These are phyloP conservation scores for Globisporangium takayamanum DNA, from an alignment of 352 stramenopile species.

Conservation along the genomic window DNA sequence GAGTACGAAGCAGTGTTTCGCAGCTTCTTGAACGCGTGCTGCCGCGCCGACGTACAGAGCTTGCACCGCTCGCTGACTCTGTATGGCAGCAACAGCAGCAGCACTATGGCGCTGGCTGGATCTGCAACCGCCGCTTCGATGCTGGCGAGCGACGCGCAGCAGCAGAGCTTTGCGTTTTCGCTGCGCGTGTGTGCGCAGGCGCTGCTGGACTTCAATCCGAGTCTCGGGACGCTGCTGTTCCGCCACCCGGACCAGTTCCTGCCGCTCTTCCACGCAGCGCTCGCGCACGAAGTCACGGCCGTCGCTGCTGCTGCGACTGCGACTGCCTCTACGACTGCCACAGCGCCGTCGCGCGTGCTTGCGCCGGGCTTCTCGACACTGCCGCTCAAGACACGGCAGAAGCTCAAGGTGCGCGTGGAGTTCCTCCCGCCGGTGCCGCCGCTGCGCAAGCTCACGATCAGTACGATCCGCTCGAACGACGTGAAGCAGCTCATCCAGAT, in stretches of 20 bases:
- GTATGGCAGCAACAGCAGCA: not conserved
- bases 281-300: conserved; percentile 41
- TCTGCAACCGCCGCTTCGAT: not conserved
- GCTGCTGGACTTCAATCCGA: conserved; percentile 73
- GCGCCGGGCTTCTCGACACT: conserved; percentile 18
- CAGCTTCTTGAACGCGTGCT: conserved; percentile 15
- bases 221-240: conserved; percentile 82
- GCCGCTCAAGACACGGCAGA: conserved; percentile 28
- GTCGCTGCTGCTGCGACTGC: conserved; percentile 6
- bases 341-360: conserved; percentile 3
- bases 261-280: conserved; percentile 81
- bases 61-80: conserved; percentile 7
- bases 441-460: conserved; percentile 13
- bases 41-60: conserved; percentile 3
- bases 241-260: conserved; percentile 85
- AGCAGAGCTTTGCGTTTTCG: conserved; percentile 39
- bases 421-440: conserved; percentile 85
- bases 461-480: conserved; percentile 84
- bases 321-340: not conserved
- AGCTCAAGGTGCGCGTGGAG: conserved; percentile 86
- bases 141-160: conserved; percentile 12
- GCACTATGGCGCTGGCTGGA: not conserved
- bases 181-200: conserved; percentile 64
- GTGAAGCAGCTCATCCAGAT: conserved; percentile 87
- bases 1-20: conserved; percentile 17